Evolutionary conservation across 2,329 filamentous ascomycete species (phyloP).

Genomic region (Cytospora chrysosperma): DNA sequence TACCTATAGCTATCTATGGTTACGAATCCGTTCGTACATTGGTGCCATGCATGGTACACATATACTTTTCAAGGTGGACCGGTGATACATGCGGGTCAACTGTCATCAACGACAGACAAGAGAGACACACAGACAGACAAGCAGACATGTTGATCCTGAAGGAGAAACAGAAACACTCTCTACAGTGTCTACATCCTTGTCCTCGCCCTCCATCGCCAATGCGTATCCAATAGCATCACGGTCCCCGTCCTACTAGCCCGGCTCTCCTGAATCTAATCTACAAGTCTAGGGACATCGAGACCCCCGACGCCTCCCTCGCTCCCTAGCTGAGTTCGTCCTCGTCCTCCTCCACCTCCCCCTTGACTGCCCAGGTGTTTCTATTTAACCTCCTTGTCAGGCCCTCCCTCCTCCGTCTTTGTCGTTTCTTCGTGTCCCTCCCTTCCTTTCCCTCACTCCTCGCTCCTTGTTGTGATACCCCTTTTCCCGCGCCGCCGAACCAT

Average conservation of each 20-base stretch:
- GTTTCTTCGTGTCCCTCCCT: not conserved
- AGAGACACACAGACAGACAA: too few relatives aligned
- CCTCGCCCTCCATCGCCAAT: not conserved
- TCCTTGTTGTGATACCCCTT: not conserved
- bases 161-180: too few relatives aligned
- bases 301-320: not conserved
- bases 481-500: not conserved
- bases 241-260: slow-evolving; percentile 11
- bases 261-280: slow-evolving; percentile 17
- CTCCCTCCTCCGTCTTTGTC: not conserved
- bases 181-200: too few relatives aligned
- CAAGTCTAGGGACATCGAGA: slow-evolving; percentile 9
- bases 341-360: not conserved
- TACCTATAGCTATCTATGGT: not conserved
- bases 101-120: too few relatives aligned
- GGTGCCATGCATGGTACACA: too few relatives aligned
- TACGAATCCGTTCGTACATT: not conserved
- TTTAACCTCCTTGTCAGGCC: slow-evolving; percentile 14
- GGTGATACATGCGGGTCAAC: too few relatives aligned
- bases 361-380: slow-evolving; percentile 1
- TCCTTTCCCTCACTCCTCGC: not conserved
- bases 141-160: too few relatives aligned
- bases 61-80: too few relatives aligned
- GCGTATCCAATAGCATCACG: slow-evolving; percentile 10
- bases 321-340: slow-evolving; percentile 12